phyloP scores from a whole-genome alignment of 2,329 filamentous ascomycete species.

The Talaromyces amestolkiae region DNA sequence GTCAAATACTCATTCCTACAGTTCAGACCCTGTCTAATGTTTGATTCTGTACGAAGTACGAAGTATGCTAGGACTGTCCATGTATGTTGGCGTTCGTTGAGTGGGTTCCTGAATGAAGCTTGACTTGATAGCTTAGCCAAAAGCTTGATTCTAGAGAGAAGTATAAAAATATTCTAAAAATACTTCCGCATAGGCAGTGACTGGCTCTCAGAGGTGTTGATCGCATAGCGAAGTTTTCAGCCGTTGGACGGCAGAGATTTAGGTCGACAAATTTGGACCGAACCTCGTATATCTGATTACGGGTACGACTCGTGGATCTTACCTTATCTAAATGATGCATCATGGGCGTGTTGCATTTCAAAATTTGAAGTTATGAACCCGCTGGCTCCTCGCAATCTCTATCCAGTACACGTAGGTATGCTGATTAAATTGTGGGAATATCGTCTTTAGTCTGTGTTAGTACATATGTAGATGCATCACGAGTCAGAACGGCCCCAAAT shows the following conservation, averaged over 20 bases:
- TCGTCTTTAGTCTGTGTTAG: neutral
- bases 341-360: neutral
- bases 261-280: neutral
- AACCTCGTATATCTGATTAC: neutral
- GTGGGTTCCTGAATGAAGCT: neutral
- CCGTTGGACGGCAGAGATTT: neutral
- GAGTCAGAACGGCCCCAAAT: neutral
- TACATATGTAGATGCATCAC: neutral
- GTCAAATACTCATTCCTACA: neutral
- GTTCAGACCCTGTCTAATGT: neutral
- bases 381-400: neutral
- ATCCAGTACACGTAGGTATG: neutral
- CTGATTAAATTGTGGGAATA: neutral
- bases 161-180: neutral
- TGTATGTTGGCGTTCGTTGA: neutral
- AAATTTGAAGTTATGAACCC: neutral
- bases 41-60: neutral
- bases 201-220: neutral
- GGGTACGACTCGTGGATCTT: neutral
- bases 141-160: neutral
- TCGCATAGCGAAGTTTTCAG: neutral
- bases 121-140: neutral
- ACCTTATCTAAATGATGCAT: neutral
- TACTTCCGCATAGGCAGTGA: neutral
- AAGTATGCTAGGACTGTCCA: neutral